phyloP scores from a whole-genome alignment of 345 rosid species.

The Corchorus capsularis region DNA sequence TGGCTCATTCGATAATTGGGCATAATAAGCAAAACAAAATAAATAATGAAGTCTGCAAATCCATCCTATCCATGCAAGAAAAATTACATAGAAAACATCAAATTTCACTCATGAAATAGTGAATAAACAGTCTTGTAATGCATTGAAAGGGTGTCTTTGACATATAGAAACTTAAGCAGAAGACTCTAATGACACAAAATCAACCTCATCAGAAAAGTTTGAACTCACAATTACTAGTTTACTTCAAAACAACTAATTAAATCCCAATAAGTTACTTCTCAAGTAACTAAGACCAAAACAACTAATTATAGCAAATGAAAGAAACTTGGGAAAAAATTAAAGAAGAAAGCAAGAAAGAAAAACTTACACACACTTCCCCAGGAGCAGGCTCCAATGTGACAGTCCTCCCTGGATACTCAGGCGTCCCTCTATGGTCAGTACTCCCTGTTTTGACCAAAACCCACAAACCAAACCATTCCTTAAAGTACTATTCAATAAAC shows the following conservation, averaged over 20 bases:
- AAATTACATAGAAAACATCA: background rate
- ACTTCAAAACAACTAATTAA: background rate
- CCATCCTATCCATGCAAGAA: background rate
- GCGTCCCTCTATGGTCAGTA: constrained; percentile 93
- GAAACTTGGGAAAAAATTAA: too few relatives aligned
- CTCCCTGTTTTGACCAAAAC: constrained; percentile 52
- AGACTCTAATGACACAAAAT: background rate
- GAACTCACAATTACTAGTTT: background rate
- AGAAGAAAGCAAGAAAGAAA: background rate
- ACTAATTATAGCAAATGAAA: background rate
- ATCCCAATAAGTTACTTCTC: background rate
- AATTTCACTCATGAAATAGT: background rate
- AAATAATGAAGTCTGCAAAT: background rate
- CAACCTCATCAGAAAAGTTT: background rate
- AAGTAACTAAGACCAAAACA: background rate
- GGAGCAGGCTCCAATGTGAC: constrained; percentile 74
- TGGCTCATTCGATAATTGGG: background rate
- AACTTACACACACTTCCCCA: constrained; percentile 77
- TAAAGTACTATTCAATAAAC: background rate
- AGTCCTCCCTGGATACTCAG: constrained; percentile 80
- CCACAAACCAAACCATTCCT: background rate
- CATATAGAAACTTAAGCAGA: background rate
- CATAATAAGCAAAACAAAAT: background rate
- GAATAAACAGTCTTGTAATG: background rate
- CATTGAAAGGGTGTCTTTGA: background rate